Base-by-base conservation (phyloP, 192 early-diverging fungal genomes). In the Spinellus fusiger region DNA sequence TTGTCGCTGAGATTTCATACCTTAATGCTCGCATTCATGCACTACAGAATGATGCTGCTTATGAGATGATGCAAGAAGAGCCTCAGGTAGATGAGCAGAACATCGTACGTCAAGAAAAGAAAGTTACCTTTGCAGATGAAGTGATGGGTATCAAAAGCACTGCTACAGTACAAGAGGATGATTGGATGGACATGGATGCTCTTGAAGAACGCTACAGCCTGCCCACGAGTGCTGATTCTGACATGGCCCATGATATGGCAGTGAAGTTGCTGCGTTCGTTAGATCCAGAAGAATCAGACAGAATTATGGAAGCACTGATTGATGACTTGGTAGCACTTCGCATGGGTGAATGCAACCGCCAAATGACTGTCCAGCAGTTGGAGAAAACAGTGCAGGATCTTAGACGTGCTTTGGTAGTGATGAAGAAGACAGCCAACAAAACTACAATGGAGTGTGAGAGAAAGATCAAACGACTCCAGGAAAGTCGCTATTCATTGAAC, bases 341-440 rank as follows among this genome's bases (percentile, higher is more conserved):
- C 9, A 59, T 72, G 32, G 61, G 65, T 35, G 80, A 78, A 51
- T 77, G 77, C 31, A 62, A 64, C 16, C 64, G 63, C 6, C 66
- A 74, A 18, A 73, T 77, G 31, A 72, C 73, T n/a, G 65, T 77
- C n/a, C 48, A 52, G 5, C 71, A 73, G 20, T 69, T 76, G 46
- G 78, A 84, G 49, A 80, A 78, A 48, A 71, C 70, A 1, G 73
- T 78, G 15, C 68, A 73, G 31, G 78, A 82, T 33, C 67, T 84
- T 27, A 73, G 78, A 59, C 62, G 74, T 7, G 76, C 73, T 13
- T 62, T 84, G 22, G 66, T 79, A 22, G 71, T 74, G 2, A 84
- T 84, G 83, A 75, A 78, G 10, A 70, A 77, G 49, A 75, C 83
- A 1, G 81, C 81, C 7, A 76, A 77, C n/a, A 59, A 71, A 29